Conservation (phyloP, 2,329 filamentous ascomycete genomes). For the Pyricularia sp. region DNA sequence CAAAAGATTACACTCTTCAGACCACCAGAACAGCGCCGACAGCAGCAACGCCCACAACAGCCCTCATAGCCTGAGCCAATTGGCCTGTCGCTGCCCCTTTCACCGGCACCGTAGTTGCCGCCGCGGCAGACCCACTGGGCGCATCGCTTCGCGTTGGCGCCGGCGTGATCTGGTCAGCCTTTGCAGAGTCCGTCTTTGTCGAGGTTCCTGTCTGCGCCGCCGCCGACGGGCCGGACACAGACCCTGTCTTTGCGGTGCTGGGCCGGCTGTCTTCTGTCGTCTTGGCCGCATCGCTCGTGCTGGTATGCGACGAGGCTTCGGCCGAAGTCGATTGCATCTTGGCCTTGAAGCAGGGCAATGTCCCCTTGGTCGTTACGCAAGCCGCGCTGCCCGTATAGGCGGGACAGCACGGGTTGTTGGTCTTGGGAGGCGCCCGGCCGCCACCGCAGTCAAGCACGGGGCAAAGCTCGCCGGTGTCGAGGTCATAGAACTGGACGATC, state of each 20-base stretch:
- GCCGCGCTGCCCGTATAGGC: slow-evolving; percentile 40
- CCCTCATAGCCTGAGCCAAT: background rate
- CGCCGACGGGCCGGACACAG: background rate
- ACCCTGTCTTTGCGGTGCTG: background rate
- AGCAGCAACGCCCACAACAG: background rate
- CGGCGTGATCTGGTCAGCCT: background rate
- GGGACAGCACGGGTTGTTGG: slow-evolving; percentile 47
- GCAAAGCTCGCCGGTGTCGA: slow-evolving; percentile 56
- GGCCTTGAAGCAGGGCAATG: background rate
- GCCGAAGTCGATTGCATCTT: background rate
- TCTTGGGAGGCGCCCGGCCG: slow-evolving; percentile 55
- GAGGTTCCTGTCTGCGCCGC: background rate
- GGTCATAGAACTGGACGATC: slow-evolving; percentile 33
- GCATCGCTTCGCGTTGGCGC: background rate
- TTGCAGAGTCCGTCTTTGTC: background rate
- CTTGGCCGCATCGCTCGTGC: background rate
- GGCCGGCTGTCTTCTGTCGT: background rate
- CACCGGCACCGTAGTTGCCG: background rate
- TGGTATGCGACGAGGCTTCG: background rate
- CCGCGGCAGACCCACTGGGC: background rate
- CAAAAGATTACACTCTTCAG: background rate
- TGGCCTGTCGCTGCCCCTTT: background rate
- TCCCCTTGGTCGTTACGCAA: background rate
- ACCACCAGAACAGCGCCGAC: background rate
- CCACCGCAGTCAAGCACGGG: slow-evolving; percentile 57